These are phyloP conservation scores for Strobilomyces dryophilus DNA, from an alignment of 768 basidiomycete species.

Conservation along the genomic window DNA sequence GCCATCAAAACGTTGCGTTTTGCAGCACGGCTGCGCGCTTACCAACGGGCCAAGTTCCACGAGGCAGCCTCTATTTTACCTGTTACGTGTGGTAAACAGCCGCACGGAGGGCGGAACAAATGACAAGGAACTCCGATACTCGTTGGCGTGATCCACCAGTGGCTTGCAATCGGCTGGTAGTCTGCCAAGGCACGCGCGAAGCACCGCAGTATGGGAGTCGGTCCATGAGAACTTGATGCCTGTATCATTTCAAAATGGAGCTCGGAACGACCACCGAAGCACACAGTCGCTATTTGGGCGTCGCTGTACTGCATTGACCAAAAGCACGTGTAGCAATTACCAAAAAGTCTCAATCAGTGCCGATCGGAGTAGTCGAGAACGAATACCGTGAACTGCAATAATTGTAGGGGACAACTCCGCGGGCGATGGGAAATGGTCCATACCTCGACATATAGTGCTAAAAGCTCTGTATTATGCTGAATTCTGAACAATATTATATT, in stretches of 20 bases:
- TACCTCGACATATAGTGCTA: constrained; percentile 6
- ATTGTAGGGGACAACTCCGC: background rate
- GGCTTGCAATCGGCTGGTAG: background rate
- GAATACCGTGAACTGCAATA: background rate
- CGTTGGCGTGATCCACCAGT: constrained; percentile 1
- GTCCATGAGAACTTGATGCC: background rate
- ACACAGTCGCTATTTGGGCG: background rate
- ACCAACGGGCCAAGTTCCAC: constrained; percentile 16
- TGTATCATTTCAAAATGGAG: background rate
- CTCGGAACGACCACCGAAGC: background rate
- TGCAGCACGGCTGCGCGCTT: constrained; percentile 2
- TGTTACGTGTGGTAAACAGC: constrained; percentile 2
- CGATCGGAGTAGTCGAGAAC: background rate
- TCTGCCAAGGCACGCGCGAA: constrained; percentile 4
- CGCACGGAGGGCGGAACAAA: background rate
- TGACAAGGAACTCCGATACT: background rate
- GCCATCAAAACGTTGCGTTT: constrained; percentile 11
- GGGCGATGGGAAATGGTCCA: constrained; percentile 1
- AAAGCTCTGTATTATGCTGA: background rate
- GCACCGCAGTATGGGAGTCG: background rate
- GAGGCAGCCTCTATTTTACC: constrained; percentile 5
- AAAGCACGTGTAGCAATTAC: background rate
- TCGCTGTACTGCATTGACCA: background rate
- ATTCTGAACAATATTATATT: background rate
- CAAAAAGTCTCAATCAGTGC: background rate